Percentiles rank a stretch among this genome's conserved stretches.
Evolutionary conservation across 768 basidiomycete genomes (phyloP).

Genomic region (Cystobasidium ongulense): DNA sequence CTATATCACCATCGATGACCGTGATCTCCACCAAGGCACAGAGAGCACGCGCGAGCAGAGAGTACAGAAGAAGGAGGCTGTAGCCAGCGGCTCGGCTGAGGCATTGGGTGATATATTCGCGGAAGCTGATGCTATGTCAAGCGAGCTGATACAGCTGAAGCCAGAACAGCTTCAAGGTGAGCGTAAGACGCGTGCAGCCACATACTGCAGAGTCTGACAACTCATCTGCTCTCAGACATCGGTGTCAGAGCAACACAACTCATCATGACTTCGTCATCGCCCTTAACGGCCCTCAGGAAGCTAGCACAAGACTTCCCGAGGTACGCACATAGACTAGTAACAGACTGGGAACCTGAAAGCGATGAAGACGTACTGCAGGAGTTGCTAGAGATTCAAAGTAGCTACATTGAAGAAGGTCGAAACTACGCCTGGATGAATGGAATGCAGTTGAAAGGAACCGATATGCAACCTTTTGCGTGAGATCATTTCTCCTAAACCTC

Average conservation of each 20-base stretch:
- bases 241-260: constrained; percentile 69
- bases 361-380: constrained; percentile 52
- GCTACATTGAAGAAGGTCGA: constrained; percentile 53
- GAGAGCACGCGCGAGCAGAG: background rate
- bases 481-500: constrained; percentile 38
- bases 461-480: constrained; percentile 63
- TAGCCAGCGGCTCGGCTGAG: background rate
- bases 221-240: constrained; percentile 50
- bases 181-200: background rate
- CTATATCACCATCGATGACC: constrained; percentile 86
- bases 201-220: background rate
- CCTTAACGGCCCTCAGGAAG: constrained; percentile 55
- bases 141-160: constrained; percentile 24
- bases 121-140: background rate
- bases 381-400: constrained; percentile 53
- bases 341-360: constrained; percentile 42
- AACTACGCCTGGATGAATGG: constrained; percentile 78
- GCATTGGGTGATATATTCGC: background rate
- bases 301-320: constrained; percentile 84
- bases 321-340: constrained; percentile 65
- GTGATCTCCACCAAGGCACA: constrained; percentile 45
- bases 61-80: background rate
- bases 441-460: constrained; percentile 53
- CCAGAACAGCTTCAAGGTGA: constrained; percentile 18
- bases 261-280: constrained; percentile 56